A percentile compares a stretch with the other conserved stretches of the same genome.
Conservation (phyloP, 2,329 filamentous ascomycete species). For the Aschersonia sp. region DNA sequence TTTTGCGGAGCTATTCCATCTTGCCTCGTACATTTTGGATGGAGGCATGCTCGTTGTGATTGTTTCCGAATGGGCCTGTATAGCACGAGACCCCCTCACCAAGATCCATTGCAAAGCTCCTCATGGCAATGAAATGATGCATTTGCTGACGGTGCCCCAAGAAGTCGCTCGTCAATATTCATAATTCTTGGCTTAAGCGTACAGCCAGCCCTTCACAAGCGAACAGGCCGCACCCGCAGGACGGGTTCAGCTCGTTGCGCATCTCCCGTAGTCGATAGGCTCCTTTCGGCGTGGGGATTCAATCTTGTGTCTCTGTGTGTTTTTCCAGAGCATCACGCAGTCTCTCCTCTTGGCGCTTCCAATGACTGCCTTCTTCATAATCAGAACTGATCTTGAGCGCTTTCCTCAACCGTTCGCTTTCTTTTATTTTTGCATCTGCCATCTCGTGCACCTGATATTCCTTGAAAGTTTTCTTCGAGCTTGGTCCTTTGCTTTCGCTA, state of each 20-base stretch:
- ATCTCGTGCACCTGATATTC: conserved; percentile 91
- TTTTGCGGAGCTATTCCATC: too few relatives aligned
- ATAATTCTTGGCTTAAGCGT: too few relatives aligned
- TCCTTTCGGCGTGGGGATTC: not conserved
- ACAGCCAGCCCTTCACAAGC: too few relatives aligned
- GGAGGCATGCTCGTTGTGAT: too few relatives aligned
- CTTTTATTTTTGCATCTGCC: conserved; percentile 89
- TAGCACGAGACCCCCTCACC: too few relatives aligned
- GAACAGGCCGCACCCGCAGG: too few relatives aligned
- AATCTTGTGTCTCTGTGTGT: conserved; percentile 13
- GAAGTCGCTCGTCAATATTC: too few relatives aligned
- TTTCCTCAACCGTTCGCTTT: conserved; percentile 76
- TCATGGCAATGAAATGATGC: too few relatives aligned
- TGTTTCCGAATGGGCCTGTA: too few relatives aligned
- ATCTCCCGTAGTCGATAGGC: not conserved
- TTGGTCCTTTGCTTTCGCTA: conserved; percentile 15
- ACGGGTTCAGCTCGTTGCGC: not conserved
- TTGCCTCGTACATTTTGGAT: too few relatives aligned
- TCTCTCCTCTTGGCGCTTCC: conserved; percentile 70
- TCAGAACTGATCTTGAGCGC: conserved; percentile 78
- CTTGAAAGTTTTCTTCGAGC: conserved; percentile 50
- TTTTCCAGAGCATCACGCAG: conserved; percentile 28
- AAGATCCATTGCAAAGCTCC: too few relatives aligned
- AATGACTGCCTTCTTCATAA: conserved; percentile 77
- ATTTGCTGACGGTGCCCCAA: too few relatives aligned